These are phyloP conservation scores for Colletotrichum sp. DNA, from an alignment of 2,329 filamentous ascomycete genomes.

Conservation along the genomic window DNA sequence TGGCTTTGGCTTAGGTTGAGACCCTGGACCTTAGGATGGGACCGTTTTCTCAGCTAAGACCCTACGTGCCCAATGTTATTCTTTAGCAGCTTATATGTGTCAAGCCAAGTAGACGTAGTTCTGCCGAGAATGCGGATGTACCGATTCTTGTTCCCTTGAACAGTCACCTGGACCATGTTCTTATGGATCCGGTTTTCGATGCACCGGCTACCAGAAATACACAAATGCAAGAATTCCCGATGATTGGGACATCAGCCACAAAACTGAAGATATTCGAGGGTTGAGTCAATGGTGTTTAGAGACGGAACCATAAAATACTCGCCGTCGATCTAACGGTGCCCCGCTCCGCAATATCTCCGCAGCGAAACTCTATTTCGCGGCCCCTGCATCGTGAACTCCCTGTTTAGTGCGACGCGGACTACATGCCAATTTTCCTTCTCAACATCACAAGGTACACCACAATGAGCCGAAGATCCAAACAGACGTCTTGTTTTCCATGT, in stretches of 20 bases:
- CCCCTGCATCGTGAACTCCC: not conserved
- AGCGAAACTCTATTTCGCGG: not conserved
- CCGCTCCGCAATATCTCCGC: not conserved
- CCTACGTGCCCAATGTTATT: rapidly evolving
- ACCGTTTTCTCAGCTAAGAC: not conserved
- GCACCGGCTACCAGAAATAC: not conserved
- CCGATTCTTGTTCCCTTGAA: not conserved
- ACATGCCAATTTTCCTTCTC: not conserved
- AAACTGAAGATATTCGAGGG: not conserved
- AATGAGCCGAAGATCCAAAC: constrained; percentile 8
- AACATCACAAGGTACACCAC: not conserved
- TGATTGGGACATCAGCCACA: rapidly evolving
- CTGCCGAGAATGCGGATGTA: not conserved
- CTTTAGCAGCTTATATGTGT: not conserved
- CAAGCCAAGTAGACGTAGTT: rapidly evolving
- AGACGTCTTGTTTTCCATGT: constrained; percentile 3
- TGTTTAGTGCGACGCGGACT: not conserved
- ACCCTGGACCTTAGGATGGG: not conserved
- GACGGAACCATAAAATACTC: not conserved
- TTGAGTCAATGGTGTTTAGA: not conserved
- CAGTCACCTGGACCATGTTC: not conserved
- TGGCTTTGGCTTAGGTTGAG: not conserved
- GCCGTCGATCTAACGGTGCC: not conserved
- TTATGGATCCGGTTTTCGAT: not conserved
- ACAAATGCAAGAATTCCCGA: not conserved